Conservation (phyloP, 352 stramenopile genomes). For the Albugo laibachii region DNA sequence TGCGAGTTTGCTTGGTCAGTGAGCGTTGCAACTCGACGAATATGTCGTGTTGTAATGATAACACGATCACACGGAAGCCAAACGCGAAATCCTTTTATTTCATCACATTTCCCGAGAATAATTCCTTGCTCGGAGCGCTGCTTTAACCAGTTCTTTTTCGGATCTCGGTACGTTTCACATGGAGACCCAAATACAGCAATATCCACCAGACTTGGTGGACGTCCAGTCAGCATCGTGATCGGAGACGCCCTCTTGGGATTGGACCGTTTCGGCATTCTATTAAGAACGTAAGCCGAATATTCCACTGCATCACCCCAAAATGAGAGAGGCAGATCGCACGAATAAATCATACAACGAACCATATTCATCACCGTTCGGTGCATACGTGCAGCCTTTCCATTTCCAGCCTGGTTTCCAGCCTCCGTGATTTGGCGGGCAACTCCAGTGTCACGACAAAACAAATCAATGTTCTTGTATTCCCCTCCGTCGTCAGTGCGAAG, state of each 20-base stretch:
- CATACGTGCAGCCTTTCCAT: too few species aligned
- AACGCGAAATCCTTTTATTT: background rate
- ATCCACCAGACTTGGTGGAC: background rate
- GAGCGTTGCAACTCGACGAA: too few species aligned
- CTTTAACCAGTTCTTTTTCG: background rate
- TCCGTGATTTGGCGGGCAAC: too few species aligned
- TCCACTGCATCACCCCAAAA: conserved; percentile 2
- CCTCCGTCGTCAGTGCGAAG: too few species aligned
- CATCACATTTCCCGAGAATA: background rate
- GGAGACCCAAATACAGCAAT: background rate
- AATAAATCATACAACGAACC: too few species aligned
- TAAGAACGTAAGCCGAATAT: background rate
- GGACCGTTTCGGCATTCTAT: background rate
- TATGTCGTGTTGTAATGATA: background rate
- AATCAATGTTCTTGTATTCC: too few species aligned
- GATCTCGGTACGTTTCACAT: background rate
- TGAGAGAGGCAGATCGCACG: conserved; percentile 7
- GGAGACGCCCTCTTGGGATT: background rate
- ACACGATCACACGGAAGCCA: background rate
- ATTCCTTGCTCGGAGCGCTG: background rate
- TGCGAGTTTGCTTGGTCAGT: background rate
- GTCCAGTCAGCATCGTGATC: background rate
- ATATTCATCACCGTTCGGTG: too few species aligned
- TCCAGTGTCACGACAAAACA: too few species aligned
- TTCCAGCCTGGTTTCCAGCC: too few species aligned